Evolutionary conservation across 331 rosid species (phyloP), one percentile per base, ranked within the genome.

Genomic region (Cydonia oblonga): DNA sequence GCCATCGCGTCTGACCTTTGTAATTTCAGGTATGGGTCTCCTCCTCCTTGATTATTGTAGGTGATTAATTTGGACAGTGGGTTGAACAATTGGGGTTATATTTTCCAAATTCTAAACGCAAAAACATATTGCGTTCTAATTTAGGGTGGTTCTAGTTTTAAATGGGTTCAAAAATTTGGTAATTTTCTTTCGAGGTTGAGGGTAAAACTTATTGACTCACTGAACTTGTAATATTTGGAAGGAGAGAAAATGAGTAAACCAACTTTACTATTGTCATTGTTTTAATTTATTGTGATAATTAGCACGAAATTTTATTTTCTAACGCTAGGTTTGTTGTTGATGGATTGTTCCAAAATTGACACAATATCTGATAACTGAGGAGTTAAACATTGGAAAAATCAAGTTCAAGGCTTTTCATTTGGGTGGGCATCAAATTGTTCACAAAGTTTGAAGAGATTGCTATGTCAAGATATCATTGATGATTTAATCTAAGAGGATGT

Each of bases 371-470:
- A 90, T 92, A 2, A 88, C 97, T 0, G 97, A 90, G 72, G 97
- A 90, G 92, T 73, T 90, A 76, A 90, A 85, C 72, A 84, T 84
- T 28, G 87, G 85, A 20, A 74, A 84, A 69, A 84, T 84, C 64
- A 84, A 84, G 89, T 90, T 90, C 71, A 90, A 90, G 78, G 97
- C 96, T 61, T 90, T 90, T 87, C 95, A 90, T 81, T 83, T 90
- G 30, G 96, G 97, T 15, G 97, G 97, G 57, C 97, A 90, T 80
- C 97, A 87, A 79, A 87, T 90, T 74, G 97, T 96, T 72, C 86
- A 96, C 20, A 86, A 96, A 78, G 97, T 90, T 29, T 90, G 96
- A 96, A 90, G 88, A 82, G 97, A 90, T 75, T 90, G 88, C 82
- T 88, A 90, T 84, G 88, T 96, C 24, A 87, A 90, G 97, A 96